These are phyloP conservation scores for Phytophthora tentaculata DNA, from an alignment of 352 stramenopile species.

Conservation along the genomic window DNA sequence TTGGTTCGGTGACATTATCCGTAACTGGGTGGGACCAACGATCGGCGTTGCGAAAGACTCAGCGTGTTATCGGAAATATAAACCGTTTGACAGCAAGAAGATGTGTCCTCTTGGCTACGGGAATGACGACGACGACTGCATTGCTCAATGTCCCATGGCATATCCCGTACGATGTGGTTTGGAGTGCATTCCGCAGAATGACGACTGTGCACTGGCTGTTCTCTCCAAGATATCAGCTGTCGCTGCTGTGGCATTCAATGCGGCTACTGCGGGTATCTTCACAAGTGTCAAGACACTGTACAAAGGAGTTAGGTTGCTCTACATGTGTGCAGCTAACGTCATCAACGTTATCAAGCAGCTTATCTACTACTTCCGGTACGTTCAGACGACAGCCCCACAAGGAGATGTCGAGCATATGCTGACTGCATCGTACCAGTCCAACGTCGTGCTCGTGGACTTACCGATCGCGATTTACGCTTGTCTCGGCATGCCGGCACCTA, in stretches of 20 bases:
- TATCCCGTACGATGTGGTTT: constrained; percentile 52
- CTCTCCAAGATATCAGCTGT: constrained; percentile 24
- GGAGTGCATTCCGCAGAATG: constrained; percentile 43
- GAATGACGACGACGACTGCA: constrained; percentile 61
- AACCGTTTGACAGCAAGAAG: constrained; percentile 6
- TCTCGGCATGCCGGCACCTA: constrained; percentile 36
- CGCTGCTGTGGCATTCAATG: constrained; percentile 23
- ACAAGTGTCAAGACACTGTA: constrained; percentile 10
- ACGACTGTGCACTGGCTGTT: constrained; percentile 17
- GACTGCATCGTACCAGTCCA: constrained; percentile 47
- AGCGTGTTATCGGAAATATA: constrained; percentile 18
- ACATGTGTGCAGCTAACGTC: constrained; percentile 51
- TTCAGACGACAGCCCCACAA: constrained; percentile 37
- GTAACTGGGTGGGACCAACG: constrained; percentile 25
- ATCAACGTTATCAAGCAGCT: constrained; percentile 44
- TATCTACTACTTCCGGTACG: constrained; percentile 42
- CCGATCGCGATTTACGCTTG: constrained; percentile 52
- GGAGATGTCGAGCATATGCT: constrained; percentile 50
- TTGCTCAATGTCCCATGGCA: constrained; percentile 61
- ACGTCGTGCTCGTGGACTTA: constrained; percentile 53
- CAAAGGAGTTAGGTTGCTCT: constrained; percentile 30
- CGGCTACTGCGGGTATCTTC: constrained; percentile 21
- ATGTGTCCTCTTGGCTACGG: constrained; percentile 32
- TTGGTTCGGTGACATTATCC: constrained; percentile 16
- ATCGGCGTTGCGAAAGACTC: constrained; percentile 20